Evolutionary conservation across 108 stramenopile genomes (phyloP).

Genomic region (Craspedostauros australis): DNA sequence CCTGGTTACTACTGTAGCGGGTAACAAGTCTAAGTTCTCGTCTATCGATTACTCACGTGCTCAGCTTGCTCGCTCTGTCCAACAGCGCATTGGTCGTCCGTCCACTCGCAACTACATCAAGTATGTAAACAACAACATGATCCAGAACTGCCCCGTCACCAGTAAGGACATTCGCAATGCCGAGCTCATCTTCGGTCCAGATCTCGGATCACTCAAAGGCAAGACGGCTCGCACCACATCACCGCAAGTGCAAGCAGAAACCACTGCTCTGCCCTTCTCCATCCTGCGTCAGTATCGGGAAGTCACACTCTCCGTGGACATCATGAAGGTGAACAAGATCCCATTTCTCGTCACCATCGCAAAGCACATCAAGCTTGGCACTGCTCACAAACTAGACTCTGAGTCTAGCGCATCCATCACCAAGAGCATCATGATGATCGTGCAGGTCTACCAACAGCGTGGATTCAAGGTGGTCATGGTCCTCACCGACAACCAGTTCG

Average conservation of each 20-base stretch:
- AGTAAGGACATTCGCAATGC: conserved; percentile 20
- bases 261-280: conserved; percentile 9
- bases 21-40: background rate
- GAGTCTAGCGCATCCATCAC: too few species aligned
- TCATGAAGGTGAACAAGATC: conserved; percentile 27
- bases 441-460: background rate
- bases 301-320: conserved; percentile 27
- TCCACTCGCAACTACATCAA: conserved; percentile 12
- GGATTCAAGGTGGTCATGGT: conserved; percentile 12
- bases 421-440: background rate
- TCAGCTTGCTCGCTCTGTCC: too few species aligned
- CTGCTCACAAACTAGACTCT: too few species aligned
- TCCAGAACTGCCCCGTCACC: conserved; percentile 33
- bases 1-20: conserved; percentile 13
- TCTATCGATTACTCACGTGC: too few species aligned
- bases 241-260: conserved; percentile 2
- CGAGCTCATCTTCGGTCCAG: conserved; percentile 26
- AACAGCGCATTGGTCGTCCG: conserved; percentile 28
- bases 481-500: conserved; percentile 14
- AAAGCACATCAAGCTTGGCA: conserved; percentile 13
- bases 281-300: conserved; percentile 7
- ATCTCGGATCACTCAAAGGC: conserved; percentile 29
- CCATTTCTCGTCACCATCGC: conserved; percentile 31
- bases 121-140: conserved; percentile 12
- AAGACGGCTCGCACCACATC: conserved; percentile 21